Conservation (phyloP, 176 grass and related monocot species). For the Otatea glauca region DNA sequence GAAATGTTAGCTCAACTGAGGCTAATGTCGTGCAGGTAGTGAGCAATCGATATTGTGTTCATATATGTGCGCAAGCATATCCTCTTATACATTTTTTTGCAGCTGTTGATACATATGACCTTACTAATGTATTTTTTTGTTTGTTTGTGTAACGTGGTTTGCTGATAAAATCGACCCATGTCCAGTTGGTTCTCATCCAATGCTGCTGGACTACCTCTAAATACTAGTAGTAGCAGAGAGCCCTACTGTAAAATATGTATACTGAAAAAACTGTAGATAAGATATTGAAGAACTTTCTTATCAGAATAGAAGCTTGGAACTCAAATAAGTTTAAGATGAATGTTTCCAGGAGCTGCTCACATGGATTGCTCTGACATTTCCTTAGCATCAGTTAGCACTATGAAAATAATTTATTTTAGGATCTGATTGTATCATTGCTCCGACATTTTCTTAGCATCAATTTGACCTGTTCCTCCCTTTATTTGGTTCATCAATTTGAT, state of each 20-base stretch:
- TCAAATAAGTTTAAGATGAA: background rate
- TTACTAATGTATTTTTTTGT: no score
- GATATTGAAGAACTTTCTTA: background rate
- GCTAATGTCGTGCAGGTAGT: slow-evolving; percentile 25
- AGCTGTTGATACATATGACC: no score
- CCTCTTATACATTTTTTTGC: no score
- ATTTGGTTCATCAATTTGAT: no score
- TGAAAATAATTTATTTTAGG: background rate
- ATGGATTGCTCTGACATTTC: slow-evolving; percentile 17
- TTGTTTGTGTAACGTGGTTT: no score
- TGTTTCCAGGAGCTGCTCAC: slow-evolving; percentile 1
- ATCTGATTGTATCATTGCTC: no score
- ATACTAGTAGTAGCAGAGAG: background rate
- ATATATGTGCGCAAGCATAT: no score
- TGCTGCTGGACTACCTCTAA: no score
- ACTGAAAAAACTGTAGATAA: background rate
- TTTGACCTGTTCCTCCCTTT: no score
- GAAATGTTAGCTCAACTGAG: slow-evolving; percentile 31
- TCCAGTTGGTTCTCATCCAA: no score
- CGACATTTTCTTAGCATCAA: no score
- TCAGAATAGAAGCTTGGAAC: background rate
- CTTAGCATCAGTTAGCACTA: background rate
- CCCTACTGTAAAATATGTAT: slow-evolving; percentile 19
- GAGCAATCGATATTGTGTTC: background rate
- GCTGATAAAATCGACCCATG: no score